These are phyloP conservation scores for Puccinia coronata DNA, from an alignment of 1,284 basidiomycete genomes.

Conservation along the genomic window DNA sequence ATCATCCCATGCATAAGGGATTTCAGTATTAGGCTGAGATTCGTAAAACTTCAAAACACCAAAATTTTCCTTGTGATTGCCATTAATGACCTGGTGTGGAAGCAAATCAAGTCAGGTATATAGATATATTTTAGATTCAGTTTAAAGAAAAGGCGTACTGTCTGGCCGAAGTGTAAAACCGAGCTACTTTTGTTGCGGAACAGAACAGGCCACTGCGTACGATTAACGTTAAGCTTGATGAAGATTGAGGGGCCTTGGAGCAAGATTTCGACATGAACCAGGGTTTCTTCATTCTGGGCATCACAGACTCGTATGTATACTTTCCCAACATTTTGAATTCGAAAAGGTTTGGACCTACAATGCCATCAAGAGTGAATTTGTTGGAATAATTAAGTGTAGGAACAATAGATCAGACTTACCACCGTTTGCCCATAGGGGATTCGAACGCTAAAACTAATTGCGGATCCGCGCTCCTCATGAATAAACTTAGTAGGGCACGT, in stretches of 20 bases:
- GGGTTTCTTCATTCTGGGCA: constrained; percentile 27
- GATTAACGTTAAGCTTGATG: constrained; percentile 47
- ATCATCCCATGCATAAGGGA: constrained; percentile 48
- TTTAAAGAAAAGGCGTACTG: constrained; percentile 22
- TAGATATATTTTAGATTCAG: not conserved
- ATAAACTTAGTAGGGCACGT: constrained; percentile 38
- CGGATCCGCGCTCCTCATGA: constrained; percentile 48
- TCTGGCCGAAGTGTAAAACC: constrained; percentile 47
- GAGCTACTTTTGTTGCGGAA: constrained; percentile 49
- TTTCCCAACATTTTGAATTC: constrained; percentile 50
- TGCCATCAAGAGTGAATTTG: not conserved
- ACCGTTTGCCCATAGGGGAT: constrained; percentile 37
- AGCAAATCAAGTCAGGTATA: not conserved
- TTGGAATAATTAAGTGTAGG: not conserved
- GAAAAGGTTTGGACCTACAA: constrained; percentile 48
- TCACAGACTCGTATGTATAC: constrained; percentile 42
- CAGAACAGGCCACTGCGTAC: constrained; percentile 44
- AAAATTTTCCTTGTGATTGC: constrained; percentile 15
- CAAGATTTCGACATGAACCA: constrained; percentile 44
- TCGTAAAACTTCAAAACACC: constrained; percentile 26
- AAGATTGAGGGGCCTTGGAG: constrained; percentile 49
- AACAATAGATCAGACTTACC: constrained; percentile 12
- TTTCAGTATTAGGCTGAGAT: constrained; percentile 42
- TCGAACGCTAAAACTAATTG: constrained; percentile 45
- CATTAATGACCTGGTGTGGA: constrained; percentile 24